A percentile compares a stretch with the other conserved stretches of the same genome.
Conservation (phyloP, 371 early-diverging fungal species). For the Syncephalis fuscata region DNA sequence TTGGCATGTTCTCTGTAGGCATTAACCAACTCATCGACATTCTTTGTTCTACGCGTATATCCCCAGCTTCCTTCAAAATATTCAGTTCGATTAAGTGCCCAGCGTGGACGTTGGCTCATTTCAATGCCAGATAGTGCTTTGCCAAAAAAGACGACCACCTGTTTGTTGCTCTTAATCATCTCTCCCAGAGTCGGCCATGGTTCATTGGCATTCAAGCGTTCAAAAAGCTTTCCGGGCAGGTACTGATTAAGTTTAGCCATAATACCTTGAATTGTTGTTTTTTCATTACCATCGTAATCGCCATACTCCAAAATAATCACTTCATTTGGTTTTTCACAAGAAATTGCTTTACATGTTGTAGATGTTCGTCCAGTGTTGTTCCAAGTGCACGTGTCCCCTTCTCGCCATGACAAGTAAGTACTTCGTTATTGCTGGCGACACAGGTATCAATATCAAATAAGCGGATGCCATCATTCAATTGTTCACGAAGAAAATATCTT, state of each 20-base stretch:
- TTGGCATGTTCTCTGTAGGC: no score
- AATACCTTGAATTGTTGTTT: neutral
- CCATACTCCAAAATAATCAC: constrained; percentile 5
- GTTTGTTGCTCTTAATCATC: constrained; percentile 13
- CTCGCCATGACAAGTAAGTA: constrained; percentile 4
- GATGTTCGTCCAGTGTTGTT: neutral
- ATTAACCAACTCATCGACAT: no score
- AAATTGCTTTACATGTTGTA: constrained; percentile 1
- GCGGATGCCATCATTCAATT: constrained; percentile 13
- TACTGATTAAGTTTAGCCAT: no score
- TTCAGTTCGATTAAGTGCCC: no score
- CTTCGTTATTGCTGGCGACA: neutral
- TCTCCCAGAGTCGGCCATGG: constrained; percentile 14
- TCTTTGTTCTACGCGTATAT: no score
- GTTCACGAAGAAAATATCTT: constrained; percentile 9
- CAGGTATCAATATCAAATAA: constrained; percentile 7
- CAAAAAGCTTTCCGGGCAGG: no score
- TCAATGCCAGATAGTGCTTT: neutral
- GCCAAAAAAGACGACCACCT: constrained; percentile 14
- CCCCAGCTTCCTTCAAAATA: no score
- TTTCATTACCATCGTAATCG: constrained; percentile 1
- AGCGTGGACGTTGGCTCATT: no score
- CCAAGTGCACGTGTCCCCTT: constrained; percentile 1
- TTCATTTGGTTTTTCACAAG: constrained; percentile 9
- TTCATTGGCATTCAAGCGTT: neutral